These are phyloP conservation scores for Oryza coarctata DNA, from an alignment of 176 grass and related monocot species.

Conservation along the genomic window DNA sequence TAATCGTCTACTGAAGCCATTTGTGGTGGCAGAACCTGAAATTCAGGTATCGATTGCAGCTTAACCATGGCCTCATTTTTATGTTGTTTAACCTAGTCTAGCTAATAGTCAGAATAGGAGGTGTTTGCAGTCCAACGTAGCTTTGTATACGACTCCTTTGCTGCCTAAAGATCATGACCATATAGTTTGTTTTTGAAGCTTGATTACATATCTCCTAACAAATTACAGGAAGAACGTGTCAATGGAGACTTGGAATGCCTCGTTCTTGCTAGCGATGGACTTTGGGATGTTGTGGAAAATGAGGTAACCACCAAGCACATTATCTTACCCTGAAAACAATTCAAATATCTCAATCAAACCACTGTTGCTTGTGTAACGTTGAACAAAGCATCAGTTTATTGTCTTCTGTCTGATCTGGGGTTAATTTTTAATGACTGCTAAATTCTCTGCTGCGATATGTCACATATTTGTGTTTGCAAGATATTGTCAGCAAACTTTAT, in stretches of 20 bases:
- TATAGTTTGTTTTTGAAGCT: not conserved
- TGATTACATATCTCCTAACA: conserved; percentile 12
- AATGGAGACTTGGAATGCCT: conserved; percentile 74
- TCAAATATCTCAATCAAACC: conserved; percentile 3
- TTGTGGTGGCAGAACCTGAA: conserved; percentile 82
- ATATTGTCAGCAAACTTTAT: not conserved
- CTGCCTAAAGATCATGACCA: not conserved
- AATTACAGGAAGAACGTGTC: conserved; percentile 62
- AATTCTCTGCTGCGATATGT: not conserved
- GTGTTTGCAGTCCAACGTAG: not conserved
- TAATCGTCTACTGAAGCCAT: conserved; percentile 80
- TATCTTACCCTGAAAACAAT: not conserved
- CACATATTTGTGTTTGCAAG: not conserved
- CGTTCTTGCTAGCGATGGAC: conserved; percentile 89
- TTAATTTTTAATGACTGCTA: conserved; percentile 5
- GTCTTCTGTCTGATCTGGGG: not conserved
- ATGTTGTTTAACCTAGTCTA: not conserved
- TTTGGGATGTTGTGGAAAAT: conserved; percentile 92
- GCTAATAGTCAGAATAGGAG: not conserved
- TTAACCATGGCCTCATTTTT: conserved; percentile 11
- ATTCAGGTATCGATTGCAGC: conserved; percentile 66
- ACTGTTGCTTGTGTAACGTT: not conserved
- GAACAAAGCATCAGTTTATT: not conserved
- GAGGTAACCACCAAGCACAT: conserved; percentile 53
- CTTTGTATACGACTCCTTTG: not conserved